Evolutionary conservation across 2,329 filamentous ascomycete genomes (phyloP).

Genomic region (Epichloe sp.): DNA sequence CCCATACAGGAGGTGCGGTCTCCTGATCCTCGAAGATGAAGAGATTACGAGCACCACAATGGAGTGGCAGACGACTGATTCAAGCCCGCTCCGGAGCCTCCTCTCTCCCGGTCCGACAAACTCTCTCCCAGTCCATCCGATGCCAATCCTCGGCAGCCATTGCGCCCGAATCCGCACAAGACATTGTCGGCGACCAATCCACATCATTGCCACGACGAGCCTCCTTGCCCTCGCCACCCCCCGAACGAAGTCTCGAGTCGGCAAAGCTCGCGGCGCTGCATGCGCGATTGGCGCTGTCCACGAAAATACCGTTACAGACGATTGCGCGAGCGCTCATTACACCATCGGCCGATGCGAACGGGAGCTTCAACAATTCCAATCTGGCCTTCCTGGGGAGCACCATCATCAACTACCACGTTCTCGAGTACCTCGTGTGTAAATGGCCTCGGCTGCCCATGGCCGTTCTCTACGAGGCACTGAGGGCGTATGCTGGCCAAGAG

Average conservation of each 20-base stretch:
- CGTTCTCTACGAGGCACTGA: constrained; percentile 77
- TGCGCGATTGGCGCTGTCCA: constrained; percentile 71
- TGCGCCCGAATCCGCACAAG: constrained; percentile 11
- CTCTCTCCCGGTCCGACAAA: constrained; percentile 12
- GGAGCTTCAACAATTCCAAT: constrained; percentile 77
- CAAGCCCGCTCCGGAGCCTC: constrained; percentile 19
- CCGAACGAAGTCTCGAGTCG: constrained; percentile 53
- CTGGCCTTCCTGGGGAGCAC: constrained; percentile 71
- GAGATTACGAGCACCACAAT: constrained; percentile 29
- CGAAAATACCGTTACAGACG: constrained; percentile 71
- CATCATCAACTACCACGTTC: constrained; percentile 76
- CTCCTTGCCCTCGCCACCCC: constrained; percentile 59
- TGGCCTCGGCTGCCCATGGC: constrained; percentile 83
- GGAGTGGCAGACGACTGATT: constrained; percentile 26
- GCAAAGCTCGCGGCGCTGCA: constrained; percentile 89
- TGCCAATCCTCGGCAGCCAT: constrained; percentile 23
- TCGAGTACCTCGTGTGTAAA: constrained; percentile 76
- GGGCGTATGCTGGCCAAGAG: constrained; percentile 66
- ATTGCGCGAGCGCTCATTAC: constrained; percentile 79
- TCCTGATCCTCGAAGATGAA: constrained; percentile 19
- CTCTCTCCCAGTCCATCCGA: constrained; percentile 14
- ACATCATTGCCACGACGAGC: constrained; percentile 9
- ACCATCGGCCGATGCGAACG: constrained; percentile 65
- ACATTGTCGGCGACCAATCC: constrained; percentile 9
- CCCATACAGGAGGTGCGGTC: background rate